Base-by-base conservation (phyloP, 176 grass and related monocot genomes). In the Juncus inflexus region DNA sequence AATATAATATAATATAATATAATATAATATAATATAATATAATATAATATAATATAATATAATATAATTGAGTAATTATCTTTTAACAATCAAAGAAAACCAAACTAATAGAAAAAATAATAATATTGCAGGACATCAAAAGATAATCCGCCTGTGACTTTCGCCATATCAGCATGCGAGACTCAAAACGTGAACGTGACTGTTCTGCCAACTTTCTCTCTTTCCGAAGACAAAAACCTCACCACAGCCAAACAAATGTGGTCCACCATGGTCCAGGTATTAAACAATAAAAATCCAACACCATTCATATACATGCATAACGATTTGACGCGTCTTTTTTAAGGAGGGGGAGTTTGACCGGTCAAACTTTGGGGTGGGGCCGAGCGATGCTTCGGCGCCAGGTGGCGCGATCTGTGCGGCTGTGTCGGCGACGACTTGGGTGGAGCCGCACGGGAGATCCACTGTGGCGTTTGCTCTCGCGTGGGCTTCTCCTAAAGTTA, bases 401-500 rank as follows among this genome's bases (percentile, higher is more conserved):
- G 87, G 92, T 16, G 77, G 86, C 71, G 78, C 83, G 74, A 74
- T 89, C 49, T 91, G 82, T 82, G 94, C 85, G 2, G 94, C 94
- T 50, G 85, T 99, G 87, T 84, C 87, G 14, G 85, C 88, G 50
- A 89, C 88, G 7, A 84, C 88, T 57, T 92, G 88, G 88, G 94
- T 99, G 50, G 88, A 91, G 82, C 74, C 88, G 19, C 94, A 99
- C 72, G 94, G 94, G 60, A 92, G 77, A 75, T 86, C 88, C 73
- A 99, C 94, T 75, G 85, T 99, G 73, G 88, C 42, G 3, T 99
- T 99, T 67, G 80, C 74, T 68, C 64, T 99, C 67, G 60, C 88
- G 47, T 99, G 94, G 94, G 86, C 94, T 77, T 99, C 85, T 11
- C 94, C 88, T 60, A 89, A 99, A 91, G 89, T 99, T 58, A 99